These are phyloP conservation scores for Harringtonia aguacate DNA, from an alignment of 2,329 filamentous ascomycete genomes.

Conservation along the genomic window DNA sequence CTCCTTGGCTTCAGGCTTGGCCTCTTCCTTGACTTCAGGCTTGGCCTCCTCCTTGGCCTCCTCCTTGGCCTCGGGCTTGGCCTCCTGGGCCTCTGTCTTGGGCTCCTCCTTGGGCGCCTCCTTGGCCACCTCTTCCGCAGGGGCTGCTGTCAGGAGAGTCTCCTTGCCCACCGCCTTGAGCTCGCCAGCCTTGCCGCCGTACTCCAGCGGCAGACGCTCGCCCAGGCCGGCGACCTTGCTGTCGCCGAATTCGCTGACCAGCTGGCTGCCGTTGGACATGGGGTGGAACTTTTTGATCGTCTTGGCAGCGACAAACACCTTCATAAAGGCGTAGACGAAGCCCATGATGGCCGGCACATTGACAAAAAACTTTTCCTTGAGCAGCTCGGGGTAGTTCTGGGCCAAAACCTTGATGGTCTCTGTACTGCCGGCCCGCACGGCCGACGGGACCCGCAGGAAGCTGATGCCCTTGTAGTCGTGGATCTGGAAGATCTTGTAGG, in stretches of 20 bases:
- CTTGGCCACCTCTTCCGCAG: no score
- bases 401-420: conserved; percentile 76
- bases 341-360: conserved; percentile 89
- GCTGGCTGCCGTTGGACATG: conserved; percentile 58
- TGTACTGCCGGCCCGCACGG: conserved; percentile 65
- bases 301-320: conserved; percentile 61
- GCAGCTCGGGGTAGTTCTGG: conserved; percentile 77
- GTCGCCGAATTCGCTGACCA: conserved; percentile 48
- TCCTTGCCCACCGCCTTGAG: conserved; percentile 16
- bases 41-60: not conserved
- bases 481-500: conserved; percentile 84
- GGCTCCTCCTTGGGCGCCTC: not conserved
- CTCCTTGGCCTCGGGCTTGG: not conserved
- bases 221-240: conserved; percentile 46
- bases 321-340: conserved; percentile 69
- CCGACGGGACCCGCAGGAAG: conserved; percentile 76
- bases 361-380: conserved; percentile 89
- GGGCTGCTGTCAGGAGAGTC: conserved; percentile 12
- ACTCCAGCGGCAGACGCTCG: conserved; percentile 58
- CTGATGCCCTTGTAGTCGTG: conserved; percentile 87
- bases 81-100: not conserved
- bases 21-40: not conserved
- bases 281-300: conserved; percentile 74
- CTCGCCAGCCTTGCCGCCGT: conserved; percentile 59
- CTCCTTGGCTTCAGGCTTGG: conserved; percentile 1